A percentile compares a stretch with the other conserved stretches of the same genome.
phyloP scores from a whole-genome alignment of 2,329 filamentous ascomycete genomes.

The Talaromyces albobiverticillius region DNA sequence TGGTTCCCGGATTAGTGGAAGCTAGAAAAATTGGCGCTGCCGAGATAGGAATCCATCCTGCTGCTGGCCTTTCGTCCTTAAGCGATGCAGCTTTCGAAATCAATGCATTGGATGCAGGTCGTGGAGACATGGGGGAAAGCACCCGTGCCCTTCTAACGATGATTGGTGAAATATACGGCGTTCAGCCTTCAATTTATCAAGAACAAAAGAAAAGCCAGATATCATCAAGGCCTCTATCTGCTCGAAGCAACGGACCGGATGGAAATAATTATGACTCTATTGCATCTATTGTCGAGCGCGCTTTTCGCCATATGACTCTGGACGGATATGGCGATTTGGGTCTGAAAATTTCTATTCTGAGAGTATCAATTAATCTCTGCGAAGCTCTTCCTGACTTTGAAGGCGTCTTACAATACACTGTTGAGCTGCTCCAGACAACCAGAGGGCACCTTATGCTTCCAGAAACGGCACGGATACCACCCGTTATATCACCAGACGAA shows the following conservation, averaged over 20 bases:
- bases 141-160: constrained; percentile 36
- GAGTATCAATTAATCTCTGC: constrained; percentile 88
- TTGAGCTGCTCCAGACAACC: constrained; percentile 76
- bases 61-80: constrained; percentile 75
- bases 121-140: constrained; percentile 41
- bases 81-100: constrained; percentile 51
- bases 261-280: constrained; percentile 28
- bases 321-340: constrained; percentile 69
- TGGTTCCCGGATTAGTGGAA: constrained; percentile 82
- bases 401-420: constrained; percentile 83
- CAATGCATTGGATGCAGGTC: constrained; percentile 40
- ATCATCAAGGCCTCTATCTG: constrained; percentile 21
- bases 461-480: constrained; percentile 65
- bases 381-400: constrained; percentile 90
- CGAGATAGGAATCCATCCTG: constrained; percentile 94
- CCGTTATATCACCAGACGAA: constrained; percentile 73
- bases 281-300: constrained; percentile 41
- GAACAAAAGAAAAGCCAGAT: constrained; percentile 30
- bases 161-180: constrained; percentile 40
- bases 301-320: constrained; percentile 44
- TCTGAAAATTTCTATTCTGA: constrained; percentile 81
- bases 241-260: constrained; percentile 12
- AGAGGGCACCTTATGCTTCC: constrained; percentile 71
- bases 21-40: constrained; percentile 89
- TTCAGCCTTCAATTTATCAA: constrained; percentile 35